Conservation (phyloP, 2,329 filamentous ascomycete species). For the Sodiomyces alkalinus region DNA sequence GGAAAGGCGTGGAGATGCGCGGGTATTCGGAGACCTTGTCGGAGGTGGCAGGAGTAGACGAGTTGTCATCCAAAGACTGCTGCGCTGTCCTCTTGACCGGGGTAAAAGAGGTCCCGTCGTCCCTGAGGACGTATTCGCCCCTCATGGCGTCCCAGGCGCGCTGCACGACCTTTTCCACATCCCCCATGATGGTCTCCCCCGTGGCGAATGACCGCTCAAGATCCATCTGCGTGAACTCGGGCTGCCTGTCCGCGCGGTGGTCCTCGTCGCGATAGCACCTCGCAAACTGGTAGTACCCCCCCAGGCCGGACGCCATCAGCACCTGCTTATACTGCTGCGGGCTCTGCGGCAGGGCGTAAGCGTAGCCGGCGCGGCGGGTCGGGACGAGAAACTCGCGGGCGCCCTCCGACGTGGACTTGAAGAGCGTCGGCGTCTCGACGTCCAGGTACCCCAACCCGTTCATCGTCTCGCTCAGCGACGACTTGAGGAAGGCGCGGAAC, state of each 20-base stretch:
- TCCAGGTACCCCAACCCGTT: constrained; percentile 50
- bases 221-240: constrained; percentile 95
- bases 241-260: constrained; percentile 78
- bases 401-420: constrained; percentile 95
- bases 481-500: constrained; percentile 49
- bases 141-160: constrained; percentile 37
- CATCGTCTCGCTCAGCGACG: constrained; percentile 37
- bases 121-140: constrained; percentile 18
- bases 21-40: constrained; percentile 9
- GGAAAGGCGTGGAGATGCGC: constrained; percentile 27
- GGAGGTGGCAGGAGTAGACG: background rate
- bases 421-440: constrained; percentile 83
- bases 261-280: constrained; percentile 94
- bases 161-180: constrained; percentile 35
- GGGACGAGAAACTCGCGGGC: constrained; percentile 91
- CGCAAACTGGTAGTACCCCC: constrained; percentile 81
- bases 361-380: constrained; percentile 57
- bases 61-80: constrained; percentile 3
- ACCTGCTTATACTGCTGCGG: constrained; percentile 99
- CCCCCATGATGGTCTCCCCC: constrained; percentile 52
- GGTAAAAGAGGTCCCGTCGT: constrained; percentile 14
- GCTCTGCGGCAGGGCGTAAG: constrained; percentile 88
- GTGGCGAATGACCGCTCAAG: constrained; percentile 81
- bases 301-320: constrained; percentile 78
- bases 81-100: constrained; percentile 11